Base-by-base conservation (phyloP, 768 basidiomycete species). In the Termitomyces sp. region DNA sequence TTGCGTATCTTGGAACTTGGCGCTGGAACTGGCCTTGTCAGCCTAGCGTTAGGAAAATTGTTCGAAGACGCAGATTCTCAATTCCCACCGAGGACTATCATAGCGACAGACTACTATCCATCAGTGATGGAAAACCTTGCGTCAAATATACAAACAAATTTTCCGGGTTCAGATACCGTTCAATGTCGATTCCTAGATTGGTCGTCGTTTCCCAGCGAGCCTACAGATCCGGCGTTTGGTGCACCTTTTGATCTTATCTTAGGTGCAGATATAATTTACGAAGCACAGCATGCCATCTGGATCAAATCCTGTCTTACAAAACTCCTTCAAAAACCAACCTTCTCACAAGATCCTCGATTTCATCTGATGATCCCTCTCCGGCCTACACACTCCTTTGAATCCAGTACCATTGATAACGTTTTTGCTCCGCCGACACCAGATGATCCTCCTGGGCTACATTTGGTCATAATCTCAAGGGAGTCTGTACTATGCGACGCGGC, bases 191-290 rank as follows among this genome's bases (percentile, higher is more conserved):
- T 58, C 26, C 78, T 94, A 23, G 89, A 92, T 65, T 93, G 91
- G 91, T 72, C 76, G 0, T 63, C 65, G 0, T 75, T 78, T 54
- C 33, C 63, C 0, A 45, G 60, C 23, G 57, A 60, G 3, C 17
- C 60, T 0, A 28, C 51, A 9, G 54, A 48, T 0, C 43, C 44
- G 14, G 53, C 71, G 0, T 66, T 79, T 8, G 65, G 74, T 38
- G 54, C 61, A 33, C 71, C 78, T 0, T 93, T 89, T 69, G 85
- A 92, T 55, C 64, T 91, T 10, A 72, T 93, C 11, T 74, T 92
- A 26, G 92, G 86, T 0, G 89, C 91, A n/a, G 91, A 94, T 63
- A 83, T 93, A 56, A 71, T 93, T 5, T 94, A 94, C 70, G 84
- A 92, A 63, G 73, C 82, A 0, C 69, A 78, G 28, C 91, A 93